Evolutionary conservation across 257 asterid species (phyloP).

Genomic region (Fraxinus anomala): DNA sequence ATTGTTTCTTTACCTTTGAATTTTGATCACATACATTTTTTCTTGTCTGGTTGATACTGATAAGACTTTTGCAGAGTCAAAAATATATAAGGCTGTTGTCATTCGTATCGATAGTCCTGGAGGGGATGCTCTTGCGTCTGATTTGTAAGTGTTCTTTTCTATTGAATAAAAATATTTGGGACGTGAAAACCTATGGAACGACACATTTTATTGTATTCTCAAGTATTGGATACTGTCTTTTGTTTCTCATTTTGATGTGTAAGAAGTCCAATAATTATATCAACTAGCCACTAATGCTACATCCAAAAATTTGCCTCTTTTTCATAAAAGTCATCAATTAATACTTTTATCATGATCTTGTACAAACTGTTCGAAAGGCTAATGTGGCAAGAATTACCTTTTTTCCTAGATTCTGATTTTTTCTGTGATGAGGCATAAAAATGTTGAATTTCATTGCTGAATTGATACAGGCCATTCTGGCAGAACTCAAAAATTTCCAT

Average conservation of each 20-base stretch:
- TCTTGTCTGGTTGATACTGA: conserved; percentile 10
- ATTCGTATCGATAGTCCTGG: conserved; percentile 99
- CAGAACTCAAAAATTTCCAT: too few species aligned
- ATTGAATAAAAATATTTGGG: neutral
- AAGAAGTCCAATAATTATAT: neutral
- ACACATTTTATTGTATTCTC: neutral
- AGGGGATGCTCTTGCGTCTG: conserved; percentile 99
- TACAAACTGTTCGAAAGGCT: neutral
- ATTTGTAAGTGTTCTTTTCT: conserved; percentile 65
- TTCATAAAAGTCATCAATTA: neutral
- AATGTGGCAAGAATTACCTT: neutral
- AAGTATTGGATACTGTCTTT: neutral
- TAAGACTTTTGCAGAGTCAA: conserved; percentile 63
- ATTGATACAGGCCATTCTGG: too few species aligned
- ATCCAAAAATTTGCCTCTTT: neutral
- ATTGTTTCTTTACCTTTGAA: conserved; percentile 1
- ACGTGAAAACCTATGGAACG: neutral
- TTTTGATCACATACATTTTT: conserved; percentile 18
- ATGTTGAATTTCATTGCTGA: too few species aligned
- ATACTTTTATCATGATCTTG: neutral
- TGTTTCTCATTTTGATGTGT: neutral
- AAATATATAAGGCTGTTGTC: conserved; percentile 80
- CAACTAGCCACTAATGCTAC: neutral
- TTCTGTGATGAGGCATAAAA: too few species aligned
- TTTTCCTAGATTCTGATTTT: neutral